Conservation (phyloP, 2,329 filamentous ascomycete genomes). For the Emydomyces testavorans region DNA sequence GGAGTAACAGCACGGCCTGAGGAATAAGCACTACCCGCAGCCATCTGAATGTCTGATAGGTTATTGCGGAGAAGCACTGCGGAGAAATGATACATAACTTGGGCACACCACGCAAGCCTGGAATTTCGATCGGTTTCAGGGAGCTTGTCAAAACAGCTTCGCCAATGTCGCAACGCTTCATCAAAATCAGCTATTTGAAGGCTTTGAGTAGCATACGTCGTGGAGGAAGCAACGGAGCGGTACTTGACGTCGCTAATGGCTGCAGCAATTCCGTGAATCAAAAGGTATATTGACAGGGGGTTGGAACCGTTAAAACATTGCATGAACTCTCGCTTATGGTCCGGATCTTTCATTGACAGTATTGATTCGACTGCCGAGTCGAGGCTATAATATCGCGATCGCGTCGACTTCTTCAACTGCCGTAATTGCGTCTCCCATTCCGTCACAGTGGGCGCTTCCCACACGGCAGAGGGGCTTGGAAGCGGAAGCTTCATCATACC, state of each 20-base stretch:
- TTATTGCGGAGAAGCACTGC: slow-evolving; percentile 17
- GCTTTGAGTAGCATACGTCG: slow-evolving; percentile 8
- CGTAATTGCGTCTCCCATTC: slow-evolving; percentile 18
- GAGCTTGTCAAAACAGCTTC: slow-evolving; percentile 15
- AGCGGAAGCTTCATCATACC: slow-evolving; percentile 20
- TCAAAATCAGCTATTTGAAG: slow-evolving; percentile 18
- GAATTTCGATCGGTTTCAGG: slow-evolving; percentile 13
- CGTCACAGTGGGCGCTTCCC: slow-evolving; percentile 16
- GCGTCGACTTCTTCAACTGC: slow-evolving; percentile 13
- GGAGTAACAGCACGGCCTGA: slow-evolving; percentile 18
- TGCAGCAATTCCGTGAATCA: slow-evolving; percentile 18
- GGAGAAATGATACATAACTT: slow-evolving; percentile 18
- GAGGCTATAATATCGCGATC: slow-evolving; percentile 16
- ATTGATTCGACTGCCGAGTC: slow-evolving; percentile 17
- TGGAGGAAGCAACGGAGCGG: slow-evolving; percentile 16
- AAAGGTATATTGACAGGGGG: slow-evolving; percentile 17
- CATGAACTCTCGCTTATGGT: slow-evolving; percentile 15
- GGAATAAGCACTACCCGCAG: slow-evolving; percentile 18
- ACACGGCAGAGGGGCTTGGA: slow-evolving; percentile 17
- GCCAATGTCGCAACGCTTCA: slow-evolving; percentile 16
- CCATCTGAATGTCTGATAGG: slow-evolving; percentile 19
- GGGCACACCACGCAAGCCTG: slow-evolving; percentile 15
- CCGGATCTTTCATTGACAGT: slow-evolving; percentile 16
- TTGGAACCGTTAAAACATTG: slow-evolving; percentile 15
- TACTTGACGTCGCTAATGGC: slow-evolving; percentile 19